phyloP scores from a whole-genome alignment of 179 eudicot genomes.

The Drosera spatulata region DNA sequence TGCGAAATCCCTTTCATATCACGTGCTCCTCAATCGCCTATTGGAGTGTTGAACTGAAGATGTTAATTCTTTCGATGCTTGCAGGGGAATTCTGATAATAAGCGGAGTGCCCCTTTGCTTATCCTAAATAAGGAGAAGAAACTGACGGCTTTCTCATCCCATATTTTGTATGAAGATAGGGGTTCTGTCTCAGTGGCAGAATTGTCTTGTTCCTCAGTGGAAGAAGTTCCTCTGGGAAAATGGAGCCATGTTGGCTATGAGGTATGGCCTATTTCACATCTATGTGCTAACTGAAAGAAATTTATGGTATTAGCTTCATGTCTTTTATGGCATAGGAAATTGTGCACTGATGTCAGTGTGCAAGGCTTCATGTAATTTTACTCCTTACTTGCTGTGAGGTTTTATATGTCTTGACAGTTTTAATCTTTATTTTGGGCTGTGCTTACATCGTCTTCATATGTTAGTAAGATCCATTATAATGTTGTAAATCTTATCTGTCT shows the following conservation, averaged over 20 bases:
- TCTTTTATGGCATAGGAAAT: too few species aligned
- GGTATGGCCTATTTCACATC: conserved; percentile 21
- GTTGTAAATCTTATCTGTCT: too few species aligned
- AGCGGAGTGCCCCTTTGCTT: conserved; percentile 35
- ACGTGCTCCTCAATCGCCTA: background rate
- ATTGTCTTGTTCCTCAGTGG: conserved; percentile 24
- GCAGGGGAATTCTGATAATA: conserved; percentile 36
- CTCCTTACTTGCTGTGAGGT: too few species aligned
- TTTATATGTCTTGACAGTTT: too few species aligned
- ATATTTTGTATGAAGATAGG: conserved; percentile 21
- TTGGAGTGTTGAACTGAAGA: background rate
- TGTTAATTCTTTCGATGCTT: conserved; percentile 3
- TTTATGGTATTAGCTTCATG: background rate
- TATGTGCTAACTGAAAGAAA: background rate
- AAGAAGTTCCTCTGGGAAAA: conserved; percentile 39
- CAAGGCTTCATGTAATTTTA: too few species aligned
- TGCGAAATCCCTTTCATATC: too few species aligned
- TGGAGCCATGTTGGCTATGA: conserved; percentile 92
- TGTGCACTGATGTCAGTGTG: too few species aligned
- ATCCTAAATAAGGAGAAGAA: conserved; percentile 43
- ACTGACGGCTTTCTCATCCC: conserved; percentile 36
- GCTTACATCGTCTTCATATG: too few species aligned
- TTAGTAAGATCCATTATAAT: too few species aligned
- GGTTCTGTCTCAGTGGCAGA: conserved; percentile 15
- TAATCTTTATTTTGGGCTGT: too few species aligned